Evolutionary conservation across 768 basidiomycete genomes (phyloP).

Genomic region (Termitomyces sp.): DNA sequence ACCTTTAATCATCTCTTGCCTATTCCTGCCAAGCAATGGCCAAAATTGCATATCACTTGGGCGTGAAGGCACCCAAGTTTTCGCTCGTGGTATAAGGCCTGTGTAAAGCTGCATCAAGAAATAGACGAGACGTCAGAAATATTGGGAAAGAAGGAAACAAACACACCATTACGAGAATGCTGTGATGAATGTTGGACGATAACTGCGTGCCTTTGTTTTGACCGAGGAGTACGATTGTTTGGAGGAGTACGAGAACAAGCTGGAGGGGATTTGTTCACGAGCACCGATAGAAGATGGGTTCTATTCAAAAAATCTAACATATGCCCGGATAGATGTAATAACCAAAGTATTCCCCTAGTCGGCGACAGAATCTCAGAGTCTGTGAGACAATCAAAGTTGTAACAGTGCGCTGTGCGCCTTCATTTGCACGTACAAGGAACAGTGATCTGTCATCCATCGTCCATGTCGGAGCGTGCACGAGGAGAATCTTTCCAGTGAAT

Average conservation of each 20-base stretch:
- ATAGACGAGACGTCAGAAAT: background rate
- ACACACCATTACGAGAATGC: constrained; percentile 56
- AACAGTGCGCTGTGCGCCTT: constrained; percentile 58
- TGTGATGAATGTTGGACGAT: constrained; percentile 50
- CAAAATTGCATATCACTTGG: constrained; percentile 28
- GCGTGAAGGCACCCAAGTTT: constrained; percentile 39
- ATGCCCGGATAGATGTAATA: constrained; percentile 4
- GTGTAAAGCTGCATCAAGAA: constrained; percentile 29
- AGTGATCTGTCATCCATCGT: constrained; percentile 41
- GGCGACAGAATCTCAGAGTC: constrained; percentile 32
- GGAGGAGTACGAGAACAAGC: constrained; percentile 43
- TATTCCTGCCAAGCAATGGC: constrained; percentile 52
- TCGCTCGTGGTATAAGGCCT: constrained; percentile 37
- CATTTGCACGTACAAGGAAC: constrained; percentile 48
- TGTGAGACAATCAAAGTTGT: constrained; percentile 42
- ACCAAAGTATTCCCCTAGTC: constrained; percentile 32
- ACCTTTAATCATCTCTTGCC: constrained; percentile 60
- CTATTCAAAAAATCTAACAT: constrained; percentile 22
- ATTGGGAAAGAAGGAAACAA: background rate
- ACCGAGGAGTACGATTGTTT: constrained; percentile 54
- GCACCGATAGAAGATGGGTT: constrained; percentile 29
- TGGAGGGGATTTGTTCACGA: constrained; percentile 39
- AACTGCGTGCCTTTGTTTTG: constrained; percentile 43
- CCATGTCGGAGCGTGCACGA: constrained; percentile 54
- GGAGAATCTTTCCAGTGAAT: constrained; percentile 48